A percentile compares a stretch with the other conserved stretches of the same genome.
Conservation (phyloP, 2,329 filamentous ascomycete genomes). For the Trichoderma sp. region DNA sequence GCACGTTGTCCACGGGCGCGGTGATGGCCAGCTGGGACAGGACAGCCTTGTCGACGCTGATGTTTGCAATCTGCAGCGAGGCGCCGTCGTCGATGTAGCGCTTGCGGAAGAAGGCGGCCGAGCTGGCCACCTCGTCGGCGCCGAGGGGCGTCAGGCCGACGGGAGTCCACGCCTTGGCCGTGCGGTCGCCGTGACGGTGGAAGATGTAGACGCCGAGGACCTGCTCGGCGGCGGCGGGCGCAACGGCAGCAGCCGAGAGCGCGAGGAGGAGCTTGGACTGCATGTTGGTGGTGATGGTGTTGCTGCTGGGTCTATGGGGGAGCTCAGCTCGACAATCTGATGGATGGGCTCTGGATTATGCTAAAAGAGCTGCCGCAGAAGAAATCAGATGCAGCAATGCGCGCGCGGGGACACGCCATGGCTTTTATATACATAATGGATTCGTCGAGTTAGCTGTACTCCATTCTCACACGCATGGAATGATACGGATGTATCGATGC, state of each 20-base stretch:
- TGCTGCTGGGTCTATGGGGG: not conserved
- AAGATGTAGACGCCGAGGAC: constrained; percentile 85
- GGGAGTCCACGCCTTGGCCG: constrained; percentile 72
- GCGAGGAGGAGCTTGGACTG: constrained; percentile 46
- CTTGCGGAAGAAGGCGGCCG: constrained; percentile 74
- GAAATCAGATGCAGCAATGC: not conserved
- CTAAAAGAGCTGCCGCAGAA: not conserved
- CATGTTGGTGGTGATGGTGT: constrained; percentile 38
- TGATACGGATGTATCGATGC: no score
- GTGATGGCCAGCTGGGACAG: constrained; percentile 72
- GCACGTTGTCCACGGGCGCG: constrained; percentile 73
- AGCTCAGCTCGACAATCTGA: not conserved
- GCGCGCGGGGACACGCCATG: not conserved
- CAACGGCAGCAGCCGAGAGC: constrained; percentile 41
- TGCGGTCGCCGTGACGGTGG: constrained; percentile 87
- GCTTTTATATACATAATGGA: not conserved
- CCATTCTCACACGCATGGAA: not conserved
- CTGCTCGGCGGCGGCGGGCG: constrained; percentile 59
- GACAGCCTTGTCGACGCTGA: constrained; percentile 69
- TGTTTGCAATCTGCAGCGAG: constrained; percentile 60
- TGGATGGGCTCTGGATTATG: not conserved
- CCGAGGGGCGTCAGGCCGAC: constrained; percentile 78
- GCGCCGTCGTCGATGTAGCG: constrained; percentile 71
- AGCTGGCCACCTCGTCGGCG: constrained; percentile 72
- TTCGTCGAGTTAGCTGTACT: not conserved